phyloP scores from a whole-genome alignment of 2,329 filamentous ascomycete genomes.

The Fonsecaea pugnacius region DNA sequence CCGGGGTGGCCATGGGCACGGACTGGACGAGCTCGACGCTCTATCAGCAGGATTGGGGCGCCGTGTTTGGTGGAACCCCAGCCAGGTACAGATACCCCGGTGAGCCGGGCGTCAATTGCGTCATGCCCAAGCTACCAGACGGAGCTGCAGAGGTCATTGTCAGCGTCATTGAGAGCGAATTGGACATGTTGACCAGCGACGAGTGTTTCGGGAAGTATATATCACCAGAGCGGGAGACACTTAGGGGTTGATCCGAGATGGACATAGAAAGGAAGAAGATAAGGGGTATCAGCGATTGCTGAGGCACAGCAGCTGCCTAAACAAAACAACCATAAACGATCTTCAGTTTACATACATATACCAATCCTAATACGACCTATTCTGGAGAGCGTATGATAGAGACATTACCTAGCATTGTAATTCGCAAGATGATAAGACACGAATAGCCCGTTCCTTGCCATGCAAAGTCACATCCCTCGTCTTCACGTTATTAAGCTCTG shows the following conservation, averaged over 20 bases:
- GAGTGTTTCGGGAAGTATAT: slow-evolving; percentile 22
- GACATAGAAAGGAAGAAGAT: background rate
- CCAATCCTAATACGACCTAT: background rate
- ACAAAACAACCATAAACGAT: background rate
- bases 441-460: too few relatives aligned
- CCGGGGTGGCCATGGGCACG: slow-evolving; percentile 22
- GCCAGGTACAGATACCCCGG: slow-evolving; percentile 9
- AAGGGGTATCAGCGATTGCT: background rate
- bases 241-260: background rate
- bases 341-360: background rate
- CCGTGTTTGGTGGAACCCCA: slow-evolving; percentile 1
- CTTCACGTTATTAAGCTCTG: too few relatives aligned
- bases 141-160: slow-evolving; percentile 14
- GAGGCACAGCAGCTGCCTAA: background rate
- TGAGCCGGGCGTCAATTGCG: slow-evolving; percentile 9
- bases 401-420: background rate
- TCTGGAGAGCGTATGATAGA: background rate
- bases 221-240: background rate
- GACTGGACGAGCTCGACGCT: slow-evolving; percentile 19
- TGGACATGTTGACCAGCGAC: background rate
- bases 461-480: too few relatives aligned
- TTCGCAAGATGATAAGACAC: background rate
- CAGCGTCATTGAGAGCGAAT: slow-evolving; percentile 10
- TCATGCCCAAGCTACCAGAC: slow-evolving; percentile 14
- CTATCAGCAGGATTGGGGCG: slow-evolving; percentile 18